Base-by-base conservation (phyloP, 1,284 basidiomycete species). In the Ceratobasidium sp. region DNA sequence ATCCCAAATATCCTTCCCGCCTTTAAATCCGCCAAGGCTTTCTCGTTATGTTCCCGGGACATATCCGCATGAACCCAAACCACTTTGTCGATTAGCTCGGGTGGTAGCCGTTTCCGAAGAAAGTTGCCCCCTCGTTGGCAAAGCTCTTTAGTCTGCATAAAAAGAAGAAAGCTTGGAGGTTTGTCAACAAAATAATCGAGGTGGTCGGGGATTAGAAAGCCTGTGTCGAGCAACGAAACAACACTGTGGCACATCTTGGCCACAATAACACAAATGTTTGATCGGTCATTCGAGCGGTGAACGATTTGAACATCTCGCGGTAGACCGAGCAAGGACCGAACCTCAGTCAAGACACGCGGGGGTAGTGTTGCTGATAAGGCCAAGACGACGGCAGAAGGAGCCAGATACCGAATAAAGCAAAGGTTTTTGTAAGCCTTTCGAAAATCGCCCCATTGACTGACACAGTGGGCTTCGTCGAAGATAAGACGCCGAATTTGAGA, bases 41-140 rank as follows among this genome's bases (percentile, higher is more conserved):
- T 5, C 57, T 61, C 33, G 26, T 62, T 61, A 57, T 44, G 44
- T 13, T 48, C 42, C 3, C 42, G 42, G 3, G 69, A 42, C 69
- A 73, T 62, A 5, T 73, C 69, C 12, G 57, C 28, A 50, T 73
- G 69, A 48, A 73, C 69, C 69, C 69, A 73, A 17, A 73, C 40
- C 13, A 73, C 26, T 12, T 46, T 46, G 10, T 9, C 3, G 15
- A 20, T 9, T 3, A 48, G 42, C 13, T 46, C n/a, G 5, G 2
- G 12, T 26, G 65, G 65, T 9, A 67, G 46, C 13, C 65, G 65
- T 15, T n/a, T 26, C 6, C 42, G 20, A 26, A 67, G 46, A n/a
- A 67, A 67, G 6, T 26, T 9, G 6, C 13, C 23, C 12, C 44
- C 65, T 46, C 33, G 10, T 50, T 67, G 4, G 28, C 65, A 67